These are phyloP conservation scores for Penicillium polonicum DNA, from an alignment of 2,329 filamentous ascomycete species.

Conservation along the genomic window DNA sequence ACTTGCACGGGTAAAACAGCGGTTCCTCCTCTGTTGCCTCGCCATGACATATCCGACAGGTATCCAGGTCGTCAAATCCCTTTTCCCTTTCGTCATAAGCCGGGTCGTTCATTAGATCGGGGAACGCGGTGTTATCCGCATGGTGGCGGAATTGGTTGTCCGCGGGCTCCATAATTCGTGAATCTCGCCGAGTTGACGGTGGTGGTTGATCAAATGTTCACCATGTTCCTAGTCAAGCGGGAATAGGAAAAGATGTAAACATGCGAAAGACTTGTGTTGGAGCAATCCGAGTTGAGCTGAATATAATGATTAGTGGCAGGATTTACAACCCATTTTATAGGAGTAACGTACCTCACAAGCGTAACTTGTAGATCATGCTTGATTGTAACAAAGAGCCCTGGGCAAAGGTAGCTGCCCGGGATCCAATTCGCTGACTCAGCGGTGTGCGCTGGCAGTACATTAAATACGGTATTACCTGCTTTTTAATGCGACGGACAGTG, in stretches of 20 bases:
- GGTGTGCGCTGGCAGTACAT: neutral
- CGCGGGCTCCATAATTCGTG: conserved; percentile 29
- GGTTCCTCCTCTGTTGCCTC: conserved; percentile 81
- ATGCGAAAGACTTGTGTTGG: conserved; percentile 1
- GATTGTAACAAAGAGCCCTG: neutral
- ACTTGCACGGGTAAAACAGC: conserved; percentile 97
- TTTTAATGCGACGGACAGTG: too few species aligned
- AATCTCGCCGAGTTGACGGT: conserved; percentile 20
- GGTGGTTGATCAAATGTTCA: conserved; percentile 22
- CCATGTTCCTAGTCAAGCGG: conserved; percentile 20
- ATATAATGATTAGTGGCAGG: neutral
- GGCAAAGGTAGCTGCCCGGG: neutral
- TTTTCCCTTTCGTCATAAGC: conserved; percentile 45
- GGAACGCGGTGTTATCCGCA: conserved; percentile 27
- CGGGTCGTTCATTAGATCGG: conserved; percentile 60
- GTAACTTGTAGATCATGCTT: neutral
- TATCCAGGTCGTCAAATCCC: conserved; percentile 62
- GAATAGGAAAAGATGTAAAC: conserved; percentile 1
- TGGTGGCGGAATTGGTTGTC: conserved; percentile 22
- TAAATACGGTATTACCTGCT: neutral
- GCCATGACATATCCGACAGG: conserved; percentile 95
- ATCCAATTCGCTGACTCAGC: conserved; percentile 13
- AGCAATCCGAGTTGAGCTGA: neutral
- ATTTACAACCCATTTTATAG: neutral
- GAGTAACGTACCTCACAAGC: neutral